A percentile compares a stretch with the other conserved stretches of the same genome.
These are phyloP conservation scores for Takakia lepidozioides DNA, from an alignment of 225 moss, liverwort and hornwort genomes.

Conservation along the genomic window DNA sequence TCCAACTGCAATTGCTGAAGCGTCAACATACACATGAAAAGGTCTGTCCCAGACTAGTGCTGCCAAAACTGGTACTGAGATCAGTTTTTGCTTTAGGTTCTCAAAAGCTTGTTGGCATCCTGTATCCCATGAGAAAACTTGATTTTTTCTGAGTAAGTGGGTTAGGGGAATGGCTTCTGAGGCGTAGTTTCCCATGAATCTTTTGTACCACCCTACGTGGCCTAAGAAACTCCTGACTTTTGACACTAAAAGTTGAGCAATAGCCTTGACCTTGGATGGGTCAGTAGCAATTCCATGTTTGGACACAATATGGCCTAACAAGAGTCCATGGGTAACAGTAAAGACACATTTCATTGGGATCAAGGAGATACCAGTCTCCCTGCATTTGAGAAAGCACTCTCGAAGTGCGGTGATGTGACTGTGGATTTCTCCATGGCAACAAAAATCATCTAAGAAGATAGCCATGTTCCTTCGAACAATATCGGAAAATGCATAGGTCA, in stretches of 20 bases:
- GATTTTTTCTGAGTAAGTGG: not conserved
- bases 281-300: not conserved
- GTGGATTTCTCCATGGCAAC: not conserved
- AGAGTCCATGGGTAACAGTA: not conserved
- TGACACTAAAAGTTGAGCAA: not conserved
- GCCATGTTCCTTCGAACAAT: not conserved
- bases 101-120: not conserved
- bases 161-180: not conserved
- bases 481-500: conserved; percentile 3
- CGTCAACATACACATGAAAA: conserved; percentile 4
- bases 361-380: not conserved
- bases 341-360: no score
- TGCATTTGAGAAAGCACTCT: not conserved
- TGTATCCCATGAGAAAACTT: not conserved
- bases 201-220: not conserved
- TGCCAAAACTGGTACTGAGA: not conserved
- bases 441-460: conserved; percentile 3
- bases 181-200: not conserved
- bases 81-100: not conserved
- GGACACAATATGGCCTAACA: conserved; percentile 1
- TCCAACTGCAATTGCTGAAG: not conserved
- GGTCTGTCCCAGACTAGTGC: not conserved
- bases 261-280: not conserved
- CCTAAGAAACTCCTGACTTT: not conserved
- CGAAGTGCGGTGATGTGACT: not conserved